Evolutionary conservation across 2,329 filamentous ascomycete species (phyloP).

Genomic region (Cladosporium sp.): DNA sequence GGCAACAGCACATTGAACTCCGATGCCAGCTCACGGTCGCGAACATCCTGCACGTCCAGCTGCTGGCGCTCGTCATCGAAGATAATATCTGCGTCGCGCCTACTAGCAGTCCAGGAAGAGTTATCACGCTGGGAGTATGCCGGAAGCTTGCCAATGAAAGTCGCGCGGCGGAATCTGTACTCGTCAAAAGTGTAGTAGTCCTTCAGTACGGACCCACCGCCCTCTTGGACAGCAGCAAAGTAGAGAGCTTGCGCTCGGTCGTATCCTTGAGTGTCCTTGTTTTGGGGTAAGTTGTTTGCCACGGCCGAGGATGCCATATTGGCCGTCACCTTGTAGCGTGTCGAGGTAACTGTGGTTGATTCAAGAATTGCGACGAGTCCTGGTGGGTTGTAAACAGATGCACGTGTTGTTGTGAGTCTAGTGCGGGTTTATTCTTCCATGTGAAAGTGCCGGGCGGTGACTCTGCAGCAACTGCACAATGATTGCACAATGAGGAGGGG

Average conservation of each 20-base stretch:
- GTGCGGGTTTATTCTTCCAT: neutral
- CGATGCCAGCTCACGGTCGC: slow-evolving; percentile 20
- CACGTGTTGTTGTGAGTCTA: neutral
- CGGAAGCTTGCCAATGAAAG: slow-evolving; percentile 21
- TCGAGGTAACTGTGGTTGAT: neutral
- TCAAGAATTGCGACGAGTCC: neutral
- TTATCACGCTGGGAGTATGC: slow-evolving; percentile 11
- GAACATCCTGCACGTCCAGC: slow-evolving; percentile 24
- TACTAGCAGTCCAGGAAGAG: slow-evolving; percentile 15
- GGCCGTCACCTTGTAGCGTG: neutral
- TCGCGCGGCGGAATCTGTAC: slow-evolving; percentile 24
- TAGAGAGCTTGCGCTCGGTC: neutral
- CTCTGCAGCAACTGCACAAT: neutral
- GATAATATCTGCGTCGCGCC: slow-evolving; percentile 18
- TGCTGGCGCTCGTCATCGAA: slow-evolving; percentile 15
- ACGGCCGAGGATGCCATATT: neutral
- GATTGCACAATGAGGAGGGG: slow-evolving; percentile 1
- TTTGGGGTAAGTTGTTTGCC: neutral
- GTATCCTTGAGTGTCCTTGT: neutral
- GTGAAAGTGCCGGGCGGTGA: neutral
- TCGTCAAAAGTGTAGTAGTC: slow-evolving; percentile 23
- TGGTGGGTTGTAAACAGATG: neutral
- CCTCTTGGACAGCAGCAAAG: slow-evolving; percentile 13
- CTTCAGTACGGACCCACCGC: slow-evolving; percentile 21
- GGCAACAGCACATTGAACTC: slow-evolving; percentile 23